A percentile compares a stretch with the other conserved stretches of the same genome.
phyloP scores from a whole-genome alignment of 768 basidiomycete species.

The Russula earlei region DNA sequence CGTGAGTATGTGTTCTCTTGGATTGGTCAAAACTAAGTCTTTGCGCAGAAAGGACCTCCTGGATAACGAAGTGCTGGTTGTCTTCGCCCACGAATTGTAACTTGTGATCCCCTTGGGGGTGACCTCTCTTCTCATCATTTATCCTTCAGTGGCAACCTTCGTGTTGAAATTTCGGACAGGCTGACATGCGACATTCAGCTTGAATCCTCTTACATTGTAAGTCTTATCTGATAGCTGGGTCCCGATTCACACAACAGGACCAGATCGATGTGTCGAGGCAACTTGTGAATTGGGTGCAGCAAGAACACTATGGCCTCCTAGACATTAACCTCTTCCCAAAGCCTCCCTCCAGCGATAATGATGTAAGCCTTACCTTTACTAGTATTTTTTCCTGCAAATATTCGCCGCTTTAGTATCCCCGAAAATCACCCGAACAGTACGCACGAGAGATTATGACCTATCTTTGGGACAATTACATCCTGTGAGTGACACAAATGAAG shows the following conservation, averaged over 20 bases:
- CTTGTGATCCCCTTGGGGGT: background rate
- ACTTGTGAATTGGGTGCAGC: constrained; percentile 68
- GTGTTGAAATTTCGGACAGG: constrained; percentile 70
- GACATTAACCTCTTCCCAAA: constrained; percentile 82
- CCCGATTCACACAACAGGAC: background rate
- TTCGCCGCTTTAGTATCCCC: constrained; percentile 11
- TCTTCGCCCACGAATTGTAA: constrained; percentile 95
- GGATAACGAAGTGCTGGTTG: constrained; percentile 63
- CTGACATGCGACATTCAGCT: constrained; percentile 62
- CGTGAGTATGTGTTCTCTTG: constrained; percentile 44
- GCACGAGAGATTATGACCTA: constrained; percentile 62
- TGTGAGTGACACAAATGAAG: constrained; percentile 37
- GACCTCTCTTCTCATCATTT: background rate
- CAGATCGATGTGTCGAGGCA: constrained; percentile 82
- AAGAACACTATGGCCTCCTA: constrained; percentile 59
- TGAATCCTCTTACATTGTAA: constrained; percentile 79
- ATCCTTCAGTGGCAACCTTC: constrained; percentile 67
- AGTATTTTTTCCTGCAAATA: background rate
- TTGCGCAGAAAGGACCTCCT: constrained; percentile 61
- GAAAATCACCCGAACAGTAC: constrained; percentile 26
- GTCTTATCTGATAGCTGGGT: constrained; percentile 2
- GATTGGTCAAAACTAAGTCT: background rate
- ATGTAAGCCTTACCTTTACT: constrained; percentile 7
- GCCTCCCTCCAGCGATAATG: constrained; percentile 4
- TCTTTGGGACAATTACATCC: constrained; percentile 94